These are phyloP conservation scores for Solanum tarapatanum DNA, from an alignment of 257 asterid species.

Conservation along the genomic window DNA sequence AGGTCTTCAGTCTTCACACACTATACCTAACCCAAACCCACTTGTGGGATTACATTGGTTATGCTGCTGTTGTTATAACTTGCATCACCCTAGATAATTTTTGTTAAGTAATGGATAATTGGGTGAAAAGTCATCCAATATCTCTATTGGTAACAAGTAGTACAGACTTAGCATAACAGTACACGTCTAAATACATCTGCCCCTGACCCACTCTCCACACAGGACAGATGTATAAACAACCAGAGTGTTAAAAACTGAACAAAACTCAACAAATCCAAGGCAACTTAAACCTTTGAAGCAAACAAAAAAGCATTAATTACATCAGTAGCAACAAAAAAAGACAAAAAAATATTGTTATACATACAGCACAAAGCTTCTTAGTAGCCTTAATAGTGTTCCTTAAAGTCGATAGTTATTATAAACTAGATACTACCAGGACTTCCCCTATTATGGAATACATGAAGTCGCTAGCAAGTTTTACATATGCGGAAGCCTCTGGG, in stretches of 20 bases:
- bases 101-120: no score
- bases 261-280: neutral
- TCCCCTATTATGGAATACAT: no score
- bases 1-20: no score
- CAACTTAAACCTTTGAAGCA: neutral
- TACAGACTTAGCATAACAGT: neutral
- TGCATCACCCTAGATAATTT: neutral
- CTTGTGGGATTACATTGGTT: neutral
- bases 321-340: neutral
- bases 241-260: neutral
- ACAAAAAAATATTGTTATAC: neutral
- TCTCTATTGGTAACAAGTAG: neutral
- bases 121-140: neutral
- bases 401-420: no score
- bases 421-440: no score
- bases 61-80: neutral
- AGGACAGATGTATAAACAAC: neutral
- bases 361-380: constrained; percentile 71
- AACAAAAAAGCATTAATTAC: neutral
- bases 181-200: neutral
- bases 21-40: neutral
- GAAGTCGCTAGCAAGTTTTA: no score
- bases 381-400: constrained; percentile 26
- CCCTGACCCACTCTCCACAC: neutral
- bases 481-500: no score